Conservation (phyloP, 1,284 basidiomycete species). For the Athelia sp. region DNA sequence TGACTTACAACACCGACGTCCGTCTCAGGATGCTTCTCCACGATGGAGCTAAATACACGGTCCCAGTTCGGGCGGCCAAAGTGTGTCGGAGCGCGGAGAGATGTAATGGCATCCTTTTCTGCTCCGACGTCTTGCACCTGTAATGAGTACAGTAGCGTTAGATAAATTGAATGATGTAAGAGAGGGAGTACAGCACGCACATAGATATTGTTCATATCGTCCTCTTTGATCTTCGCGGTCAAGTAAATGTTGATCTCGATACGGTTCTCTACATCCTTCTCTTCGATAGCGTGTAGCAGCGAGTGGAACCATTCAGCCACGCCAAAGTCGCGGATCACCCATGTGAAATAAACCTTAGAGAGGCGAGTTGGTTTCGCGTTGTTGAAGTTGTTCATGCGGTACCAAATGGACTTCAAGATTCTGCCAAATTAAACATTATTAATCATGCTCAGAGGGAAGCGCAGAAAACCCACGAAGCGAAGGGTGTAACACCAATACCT, state of each 20-base stretch:
- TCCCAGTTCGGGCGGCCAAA: slow-evolving; percentile 94
- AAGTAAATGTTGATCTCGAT: slow-evolving; percentile 93
- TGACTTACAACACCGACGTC: slow-evolving; percentile 77
- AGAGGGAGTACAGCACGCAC: slow-evolving; percentile 33
- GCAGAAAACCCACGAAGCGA: slow-evolving; percentile 64
- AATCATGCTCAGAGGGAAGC: slow-evolving; percentile 5
- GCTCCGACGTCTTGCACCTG: slow-evolving; percentile 83
- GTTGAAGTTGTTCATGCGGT: slow-evolving; percentile 83
- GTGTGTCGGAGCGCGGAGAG: slow-evolving; percentile 84
- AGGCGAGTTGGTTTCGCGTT: slow-evolving; percentile 67
- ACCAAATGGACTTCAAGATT: slow-evolving; percentile 92
- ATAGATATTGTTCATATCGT: slow-evolving; percentile 87
- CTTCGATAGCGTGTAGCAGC: slow-evolving; percentile 87
- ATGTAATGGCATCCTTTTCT: slow-evolving; percentile 83
- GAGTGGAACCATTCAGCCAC: slow-evolving; percentile 91
- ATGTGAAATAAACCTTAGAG: slow-evolving; percentile 83
- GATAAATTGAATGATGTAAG: neutral
- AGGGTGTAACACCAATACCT: slow-evolving; percentile 91
- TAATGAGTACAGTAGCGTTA: slow-evolving; percentile 4
- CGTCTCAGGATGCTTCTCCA: slow-evolving; percentile 76
- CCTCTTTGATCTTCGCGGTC: slow-evolving; percentile 82
- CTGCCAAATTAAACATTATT: slow-evolving; percentile 29
- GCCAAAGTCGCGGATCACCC: slow-evolving; percentile 87
- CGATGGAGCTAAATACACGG: slow-evolving; percentile 70
- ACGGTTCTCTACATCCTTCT: slow-evolving; percentile 76